A percentile compares a stretch with the other conserved stretches of the same genome.
phyloP scores from a whole-genome alignment of 2,329 filamentous ascomycete genomes.

The Aureobasidium melanogenum region DNA sequence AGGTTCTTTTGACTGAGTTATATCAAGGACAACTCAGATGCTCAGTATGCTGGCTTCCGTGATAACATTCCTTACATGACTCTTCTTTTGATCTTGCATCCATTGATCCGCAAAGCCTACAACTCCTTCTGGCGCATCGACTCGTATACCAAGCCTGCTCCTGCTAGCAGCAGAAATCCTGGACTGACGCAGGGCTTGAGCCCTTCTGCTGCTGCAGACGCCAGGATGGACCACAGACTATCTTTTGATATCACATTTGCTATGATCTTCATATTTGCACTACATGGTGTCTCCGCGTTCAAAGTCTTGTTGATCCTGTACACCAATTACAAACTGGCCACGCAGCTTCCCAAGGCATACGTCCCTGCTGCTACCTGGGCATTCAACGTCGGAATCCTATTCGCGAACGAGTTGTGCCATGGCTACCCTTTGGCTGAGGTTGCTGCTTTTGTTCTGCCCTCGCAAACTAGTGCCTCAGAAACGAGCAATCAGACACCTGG shows the following conservation, averaged over 20 bases:
- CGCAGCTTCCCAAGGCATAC: constrained; percentile 57
- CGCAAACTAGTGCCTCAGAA: constrained; percentile 30
- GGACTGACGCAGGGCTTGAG: constrained; percentile 33
- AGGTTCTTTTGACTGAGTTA: not conserved
- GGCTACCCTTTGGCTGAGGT: constrained; percentile 68
- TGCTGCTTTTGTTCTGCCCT: constrained; percentile 42
- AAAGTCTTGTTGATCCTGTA: constrained; percentile 77
- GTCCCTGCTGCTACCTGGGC: constrained; percentile 74
- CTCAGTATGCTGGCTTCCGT: constrained; percentile 79
- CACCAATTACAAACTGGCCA: constrained; percentile 74
- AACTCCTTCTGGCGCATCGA: constrained; percentile 43
- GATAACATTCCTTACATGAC: constrained; percentile 76
- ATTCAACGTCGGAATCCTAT: constrained; percentile 79
- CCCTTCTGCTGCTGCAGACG: constrained; percentile 43
- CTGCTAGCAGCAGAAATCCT: constrained; percentile 23
- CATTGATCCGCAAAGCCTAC: constrained; percentile 65
- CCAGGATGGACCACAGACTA: constrained; percentile 53
- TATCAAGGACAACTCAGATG: constrained; percentile 72
- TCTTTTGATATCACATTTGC: constrained; percentile 81
- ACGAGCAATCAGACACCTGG: constrained; percentile 31
- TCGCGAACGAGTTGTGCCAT: constrained; percentile 75
- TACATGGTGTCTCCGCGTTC: constrained; percentile 77
- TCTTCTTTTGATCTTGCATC: constrained; percentile 66
- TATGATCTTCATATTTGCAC: constrained; percentile 62
- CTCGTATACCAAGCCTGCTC: constrained; percentile 36